Evolutionary conservation across 352 stramenopile genomes (phyloP), one percentile per base, ranked within the genome.

Genomic region (Thalassiosira mediterranea): DNA sequence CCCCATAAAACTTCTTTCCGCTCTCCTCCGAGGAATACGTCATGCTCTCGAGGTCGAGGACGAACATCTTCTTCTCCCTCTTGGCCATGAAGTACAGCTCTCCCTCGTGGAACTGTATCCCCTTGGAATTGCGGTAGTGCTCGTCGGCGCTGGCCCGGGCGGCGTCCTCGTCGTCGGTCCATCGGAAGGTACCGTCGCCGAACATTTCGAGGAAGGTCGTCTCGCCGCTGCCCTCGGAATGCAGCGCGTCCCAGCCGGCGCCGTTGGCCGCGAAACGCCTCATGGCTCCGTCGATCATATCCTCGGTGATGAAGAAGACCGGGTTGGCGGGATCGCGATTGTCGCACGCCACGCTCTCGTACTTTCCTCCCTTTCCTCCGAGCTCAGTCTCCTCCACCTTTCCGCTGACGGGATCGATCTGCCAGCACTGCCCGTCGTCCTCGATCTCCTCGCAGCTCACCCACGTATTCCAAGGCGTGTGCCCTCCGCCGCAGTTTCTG

Each of bases 231-330:
- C 26, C 34, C 2, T 46, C 58, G 21, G 5, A 2, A 15, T 78
- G 69, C 17, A 78, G 44, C 13, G 49, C n/a, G 28, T 72, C 29
- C 56, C 49, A 78, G 34, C 69, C 11, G 23, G 32, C 1, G 15
- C 37, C 23, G 62, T 65, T 23, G 77, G 51, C 26, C 7, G 13
- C 34, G 34, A 76, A 89, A 4, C 78, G 64, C 7, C 66, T 40
- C 15, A 89, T 11, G 0, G 74, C 62, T 15, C 81, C 81, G 11
- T 60, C 17, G 17, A 46, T 38, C n/a, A 53, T 13, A 69, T 89
- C 78, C 67, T 87, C 75, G 1, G 81, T 87, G 15, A 71, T 52
- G 75, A 84, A 89, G 56, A 86, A 87, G 8, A 63, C 32, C 25
- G 81, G 78, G 2, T 8, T 29, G 10, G 29, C 37, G 10, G 19